phyloP scores from a whole-genome alignment of 768 basidiomycete species.

The Lactarius sanguifluus region DNA sequence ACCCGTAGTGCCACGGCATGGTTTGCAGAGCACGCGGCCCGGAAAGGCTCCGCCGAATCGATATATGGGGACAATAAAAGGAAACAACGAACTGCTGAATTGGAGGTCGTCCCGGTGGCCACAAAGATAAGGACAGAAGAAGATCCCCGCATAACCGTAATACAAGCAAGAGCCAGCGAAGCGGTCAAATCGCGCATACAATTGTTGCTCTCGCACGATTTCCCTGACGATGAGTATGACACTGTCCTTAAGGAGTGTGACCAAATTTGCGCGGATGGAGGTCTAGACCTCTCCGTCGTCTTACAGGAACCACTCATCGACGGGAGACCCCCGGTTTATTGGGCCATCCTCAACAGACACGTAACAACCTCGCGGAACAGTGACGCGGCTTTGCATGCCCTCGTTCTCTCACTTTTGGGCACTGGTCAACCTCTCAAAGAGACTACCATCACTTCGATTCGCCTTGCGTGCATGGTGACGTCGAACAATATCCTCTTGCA shows the following conservation, averaged over 20 bases:
- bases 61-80: background rate
- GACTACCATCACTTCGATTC: conserved; percentile 45
- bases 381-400: conserved; percentile 27
- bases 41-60: background rate
- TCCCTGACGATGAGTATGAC: conserved; percentile 34
- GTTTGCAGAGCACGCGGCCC: background rate
- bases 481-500: conserved; percentile 63
- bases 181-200: conserved; percentile 12
- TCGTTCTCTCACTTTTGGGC: conserved; percentile 52
- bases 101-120: background rate
- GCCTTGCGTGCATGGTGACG: conserved; percentile 62
- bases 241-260: conserved; percentile 58
- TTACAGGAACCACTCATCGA: conserved; percentile 66
- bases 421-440: conserved; percentile 42
- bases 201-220: conserved; percentile 40
- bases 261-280: conserved; percentile 52
- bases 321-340: conserved; percentile 64
- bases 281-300: conserved; percentile 51
- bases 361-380: conserved; percentile 27
- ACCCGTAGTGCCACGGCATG: conserved; percentile 8
- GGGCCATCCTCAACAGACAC: conserved; percentile 62
- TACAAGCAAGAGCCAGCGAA: conserved; percentile 3
- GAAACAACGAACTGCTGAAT: background rate
- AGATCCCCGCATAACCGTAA: no score
- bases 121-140: background rate